These are phyloP conservation scores for Alternaria rosae DNA, from an alignment of 2,329 filamentous ascomycete genomes.

Conservation along the genomic window DNA sequence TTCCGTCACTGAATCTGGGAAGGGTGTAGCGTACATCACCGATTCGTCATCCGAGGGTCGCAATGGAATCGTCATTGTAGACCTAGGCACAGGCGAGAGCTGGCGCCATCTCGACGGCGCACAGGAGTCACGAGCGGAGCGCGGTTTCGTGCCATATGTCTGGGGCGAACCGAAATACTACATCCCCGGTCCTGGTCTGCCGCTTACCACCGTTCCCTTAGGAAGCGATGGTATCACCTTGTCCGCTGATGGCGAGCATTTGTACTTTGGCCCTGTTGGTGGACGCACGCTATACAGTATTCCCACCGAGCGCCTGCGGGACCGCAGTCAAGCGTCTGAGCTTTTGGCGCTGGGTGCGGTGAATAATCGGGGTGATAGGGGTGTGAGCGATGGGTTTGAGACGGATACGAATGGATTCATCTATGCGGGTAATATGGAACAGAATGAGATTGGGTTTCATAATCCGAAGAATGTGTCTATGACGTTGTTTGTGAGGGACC, in stretches of 20 bases:
- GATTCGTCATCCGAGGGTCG: conserved; percentile 59
- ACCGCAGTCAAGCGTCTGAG: conserved; percentile 50
- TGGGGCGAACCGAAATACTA: conserved; percentile 59
- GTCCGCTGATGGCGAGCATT: conserved; percentile 56
- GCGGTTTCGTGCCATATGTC: conserved; percentile 57
- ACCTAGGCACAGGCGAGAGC: conserved; percentile 57
- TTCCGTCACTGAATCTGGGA: conserved; percentile 50
- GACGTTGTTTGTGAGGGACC: conserved; percentile 55
- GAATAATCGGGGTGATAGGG: conserved; percentile 56
- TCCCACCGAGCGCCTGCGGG: conserved; percentile 54
- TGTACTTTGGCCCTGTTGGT: conserved; percentile 58
- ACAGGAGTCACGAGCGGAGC: conserved; percentile 51
- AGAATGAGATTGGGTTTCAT: conserved; percentile 51
- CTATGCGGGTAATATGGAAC: conserved; percentile 60
- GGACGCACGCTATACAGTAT: conserved; percentile 56
- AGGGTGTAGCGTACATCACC: conserved; percentile 62
- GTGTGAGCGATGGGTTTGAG: conserved; percentile 61
- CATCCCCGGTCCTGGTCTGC: conserved; percentile 44
- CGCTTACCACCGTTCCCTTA: conserved; percentile 52
- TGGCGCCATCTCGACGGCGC: conserved; percentile 60
- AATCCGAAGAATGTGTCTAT: conserved; percentile 56
- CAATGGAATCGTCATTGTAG: conserved; percentile 59
- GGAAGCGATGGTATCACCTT: conserved; percentile 62
- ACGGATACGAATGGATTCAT: conserved; percentile 60
- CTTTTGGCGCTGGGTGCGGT: conserved; percentile 55